Evolutionary conservation across 805 yeast species (phyloP), one percentile per base, ranked within the genome.

Genomic region (Ogataea nitratoaversa): DNA sequence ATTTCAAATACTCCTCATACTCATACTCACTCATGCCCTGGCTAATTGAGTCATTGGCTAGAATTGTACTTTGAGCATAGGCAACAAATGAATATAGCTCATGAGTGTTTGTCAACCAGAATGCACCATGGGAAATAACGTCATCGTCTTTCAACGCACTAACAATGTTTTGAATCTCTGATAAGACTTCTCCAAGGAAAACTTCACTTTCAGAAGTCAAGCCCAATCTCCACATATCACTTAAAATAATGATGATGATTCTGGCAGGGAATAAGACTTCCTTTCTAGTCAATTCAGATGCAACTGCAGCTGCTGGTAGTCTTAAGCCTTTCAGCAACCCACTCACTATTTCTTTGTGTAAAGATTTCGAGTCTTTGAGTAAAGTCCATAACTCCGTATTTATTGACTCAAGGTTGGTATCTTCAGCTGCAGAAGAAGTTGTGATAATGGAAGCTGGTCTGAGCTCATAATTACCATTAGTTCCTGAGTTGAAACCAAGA

Each of bases 171-270:
- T 91, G 98, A 51, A 93, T 88, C 2, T 85, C 84, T 22, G 86
- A 78, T 59, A 91, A 73, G 2, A 89, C 95, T 59, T 84, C 90
- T 34, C 96, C 96, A 46, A 93, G 68, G 59, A 93, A 85, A 41
- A 79, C 81, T 68, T 93, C 98, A 58, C 91, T 81, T 63, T 91
- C 96, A 50, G 84, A 79, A 13, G 96, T 88, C 54, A 89, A 75
- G 2, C 98, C 98, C 35, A 91, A 72, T 65, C 98, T 78, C 99
- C 99, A 93, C 98, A 93, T 89, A 63, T 93, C 99, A 55, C 95
- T 82, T 48, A 91, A 71, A 25, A 91, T 83, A 49, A 93, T 84
- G 56, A 93, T 91, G 56, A 93, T 80, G 49, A 93, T 87, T 70
- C 96, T 80, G 2, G 97, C 93, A 20, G 99, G 99, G 79, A 89